phyloP scores from a whole-genome alignment of 805 yeast species.

The Metschnikowia amazonensis region DNA sequence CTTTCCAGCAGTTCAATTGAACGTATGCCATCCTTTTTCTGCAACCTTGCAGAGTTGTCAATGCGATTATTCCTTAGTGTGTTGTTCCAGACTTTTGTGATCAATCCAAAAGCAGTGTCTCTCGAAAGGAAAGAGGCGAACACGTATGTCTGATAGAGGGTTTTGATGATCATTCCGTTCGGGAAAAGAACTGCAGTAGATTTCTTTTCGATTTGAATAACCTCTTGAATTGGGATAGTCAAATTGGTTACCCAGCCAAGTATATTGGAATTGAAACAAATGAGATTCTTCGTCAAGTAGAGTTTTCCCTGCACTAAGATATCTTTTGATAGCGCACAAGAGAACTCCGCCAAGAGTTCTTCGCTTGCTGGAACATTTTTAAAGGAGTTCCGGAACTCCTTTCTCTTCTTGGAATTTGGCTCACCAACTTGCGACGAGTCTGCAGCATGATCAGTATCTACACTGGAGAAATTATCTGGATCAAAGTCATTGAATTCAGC shows the following conservation, averaged over 20 bases:
- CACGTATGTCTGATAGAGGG: slow-evolving; percentile 56
- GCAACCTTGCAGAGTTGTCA: slow-evolving; percentile 7
- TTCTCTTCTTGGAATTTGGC: slow-evolving; percentile 42
- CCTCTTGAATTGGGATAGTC: slow-evolving; percentile 55
- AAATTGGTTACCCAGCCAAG: slow-evolving; percentile 64
- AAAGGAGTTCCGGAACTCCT: slow-evolving; percentile 58
- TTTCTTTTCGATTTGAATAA: slow-evolving; percentile 60
- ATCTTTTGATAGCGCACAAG: slow-evolving; percentile 65
- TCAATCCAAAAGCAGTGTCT: slow-evolving; percentile 49
- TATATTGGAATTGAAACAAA: slow-evolving; percentile 64
- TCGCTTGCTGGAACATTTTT: slow-evolving; percentile 50
- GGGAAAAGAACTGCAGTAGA: slow-evolving; percentile 67
- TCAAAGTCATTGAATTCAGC: slow-evolving; percentile 15
- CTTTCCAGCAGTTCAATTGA: slow-evolving; percentile 1
- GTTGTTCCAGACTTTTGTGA: slow-evolving; percentile 60
- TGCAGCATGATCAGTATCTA: slow-evolving; percentile 9
- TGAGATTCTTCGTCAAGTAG: slow-evolving; percentile 51
- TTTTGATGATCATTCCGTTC: slow-evolving; percentile 61
- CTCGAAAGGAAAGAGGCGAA: slow-evolving; percentile 66
- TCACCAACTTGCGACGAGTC: slow-evolving; percentile 8
- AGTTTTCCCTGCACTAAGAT: slow-evolving; percentile 65
- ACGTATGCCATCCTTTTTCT: background rate
- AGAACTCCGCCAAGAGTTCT: slow-evolving; percentile 54
- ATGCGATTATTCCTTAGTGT: slow-evolving; percentile 24
- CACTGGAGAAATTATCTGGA: slow-evolving; percentile 16